Conservation (phyloP, 352 stramenopile genomes). For the Aphanomyces cochlioides region DNA sequence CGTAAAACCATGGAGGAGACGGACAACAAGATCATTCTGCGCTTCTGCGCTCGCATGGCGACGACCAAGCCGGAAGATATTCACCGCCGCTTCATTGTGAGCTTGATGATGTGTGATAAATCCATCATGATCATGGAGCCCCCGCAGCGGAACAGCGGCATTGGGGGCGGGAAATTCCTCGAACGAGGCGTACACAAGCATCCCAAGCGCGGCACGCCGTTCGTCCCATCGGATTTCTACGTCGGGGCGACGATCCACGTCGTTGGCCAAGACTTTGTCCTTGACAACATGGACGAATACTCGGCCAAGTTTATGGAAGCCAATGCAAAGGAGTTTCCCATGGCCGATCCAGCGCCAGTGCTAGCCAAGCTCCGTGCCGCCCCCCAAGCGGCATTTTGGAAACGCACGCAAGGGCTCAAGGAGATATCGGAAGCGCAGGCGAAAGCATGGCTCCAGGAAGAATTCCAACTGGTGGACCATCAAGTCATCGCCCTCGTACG, state of each 20-base stretch:
- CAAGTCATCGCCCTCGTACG: conserved; percentile 26
- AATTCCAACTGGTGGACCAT: conserved; percentile 8
- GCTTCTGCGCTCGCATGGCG: conserved; percentile 71
- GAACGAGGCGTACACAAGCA: conserved; percentile 40
- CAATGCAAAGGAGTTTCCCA: conserved; percentile 51
- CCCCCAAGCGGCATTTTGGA: not conserved
- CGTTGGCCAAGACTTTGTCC: conserved; percentile 58
- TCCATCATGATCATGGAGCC: conserved; percentile 77
- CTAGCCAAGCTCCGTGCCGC: not conserved
- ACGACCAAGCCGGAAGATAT: conserved; percentile 62
- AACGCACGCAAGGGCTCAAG: not conserved
- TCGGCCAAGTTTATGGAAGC: conserved; percentile 79
- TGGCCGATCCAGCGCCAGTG: not conserved
- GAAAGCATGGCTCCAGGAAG: not conserved
- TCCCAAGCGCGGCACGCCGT: conserved; percentile 34
- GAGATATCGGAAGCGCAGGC: conserved; percentile 10
- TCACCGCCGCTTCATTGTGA: conserved; percentile 70
- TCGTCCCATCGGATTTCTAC: conserved; percentile 69
- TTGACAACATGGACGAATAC: conserved; percentile 84
- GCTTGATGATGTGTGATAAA: conserved; percentile 68
- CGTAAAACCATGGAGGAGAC: conserved; percentile 83
- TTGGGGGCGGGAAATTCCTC: conserved; percentile 60
- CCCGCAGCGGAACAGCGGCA: conserved; percentile 66
- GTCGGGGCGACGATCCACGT: conserved; percentile 63
- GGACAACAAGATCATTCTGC: conserved; percentile 69